These are phyloP conservation scores for Aspergillus luchuensis DNA, from an alignment of 2,329 filamentous ascomycete species.

Conservation along the genomic window DNA sequence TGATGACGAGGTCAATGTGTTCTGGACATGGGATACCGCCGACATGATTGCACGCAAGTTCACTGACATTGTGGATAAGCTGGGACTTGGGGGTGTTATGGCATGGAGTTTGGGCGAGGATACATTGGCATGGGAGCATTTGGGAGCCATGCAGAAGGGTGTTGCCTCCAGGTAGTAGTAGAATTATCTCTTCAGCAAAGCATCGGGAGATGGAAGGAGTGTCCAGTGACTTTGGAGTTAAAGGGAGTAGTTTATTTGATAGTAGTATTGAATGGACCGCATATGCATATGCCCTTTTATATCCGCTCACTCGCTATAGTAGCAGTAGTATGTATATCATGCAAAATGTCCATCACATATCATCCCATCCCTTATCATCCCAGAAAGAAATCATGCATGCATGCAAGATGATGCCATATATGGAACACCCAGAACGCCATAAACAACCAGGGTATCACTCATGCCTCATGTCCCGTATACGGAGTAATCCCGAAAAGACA, in stretches of 20 bases:
- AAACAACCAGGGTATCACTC: constrained; percentile 22
- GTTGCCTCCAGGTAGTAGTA: constrained; percentile 15
- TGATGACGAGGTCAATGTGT: constrained; percentile 60
- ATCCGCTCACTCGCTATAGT: too few species aligned
- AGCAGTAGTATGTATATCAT: too few species aligned
- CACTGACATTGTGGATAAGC: constrained; percentile 57
- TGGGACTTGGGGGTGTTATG: constrained; percentile 69
- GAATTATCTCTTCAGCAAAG: too few species aligned
- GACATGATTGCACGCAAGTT: constrained; percentile 65
- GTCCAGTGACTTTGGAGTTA: neutral
- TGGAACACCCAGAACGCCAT: neutral
- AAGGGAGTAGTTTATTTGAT: neutral
- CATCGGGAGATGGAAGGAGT: neutral
- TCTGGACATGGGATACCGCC: constrained; percentile 74
- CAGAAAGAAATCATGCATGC: too few species aligned
- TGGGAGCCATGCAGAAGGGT: constrained; percentile 47
- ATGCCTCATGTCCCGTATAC: constrained; percentile 17
- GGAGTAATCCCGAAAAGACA: constrained; percentile 10
- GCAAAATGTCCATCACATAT: too few species aligned
- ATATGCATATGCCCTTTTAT: too few species aligned
- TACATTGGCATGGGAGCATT: constrained; percentile 46
- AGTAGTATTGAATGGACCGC: too few species aligned
- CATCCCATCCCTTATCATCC: too few species aligned
- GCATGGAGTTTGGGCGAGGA: constrained; percentile 76
- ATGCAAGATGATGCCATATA: neutral